Evolutionary conservation across 225 moss, liverwort and hornwort genomes (phyloP), one percentile per base, ranked within the genome.

Genomic region (Thuidium tamariscinum): DNA sequence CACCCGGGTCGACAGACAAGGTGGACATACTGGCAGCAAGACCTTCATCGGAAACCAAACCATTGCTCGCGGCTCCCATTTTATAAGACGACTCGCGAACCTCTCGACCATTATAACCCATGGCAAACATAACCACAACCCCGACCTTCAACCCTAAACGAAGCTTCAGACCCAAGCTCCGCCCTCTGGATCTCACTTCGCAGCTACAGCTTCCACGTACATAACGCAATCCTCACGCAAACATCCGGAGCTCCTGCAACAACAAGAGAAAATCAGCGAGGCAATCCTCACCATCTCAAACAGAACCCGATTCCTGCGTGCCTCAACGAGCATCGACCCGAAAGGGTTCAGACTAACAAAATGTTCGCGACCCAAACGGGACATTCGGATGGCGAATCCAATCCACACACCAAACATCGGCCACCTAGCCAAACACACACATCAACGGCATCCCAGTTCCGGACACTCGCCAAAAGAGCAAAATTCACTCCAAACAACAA

Each of bases 31-130:
- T 85, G 68, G 74, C 80, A 79, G 74, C 52, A 6, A 94, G 84
- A 42, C 81, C 81, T 69, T 91, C 91, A 6, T 67, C 77, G 67
- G 56, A 89, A 46, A 74, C 80, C 78, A 85, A 57, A 60, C 89
- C 92, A 59, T 92, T 92, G 80, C 84, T 91, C 1, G 90, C 66
- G 17, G 83, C 87, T 62, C 83, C 93, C 90, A 92, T 63, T 63
- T 82, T 80, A 20, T 84, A 88, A 36, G 90, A 87, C 77, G 74
- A 51, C 14, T 93, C 93, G 13, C 56, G 79, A 67, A 86, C 85
- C 70, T 91, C 91, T 52, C 87, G 32, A 67, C 82, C 82, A 89
- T 81, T 81, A 9, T 88, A 88, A 57, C 91, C 93, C 91, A 93
- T 93, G 56, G 89, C 77, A 59, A 80, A 70, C 84, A 79, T 64